A percentile compares a stretch with the other conserved stretches of the same genome.
Conservation (phyloP, 2,329 filamentous ascomycete species). For the Nannizziopsis barbatae region DNA sequence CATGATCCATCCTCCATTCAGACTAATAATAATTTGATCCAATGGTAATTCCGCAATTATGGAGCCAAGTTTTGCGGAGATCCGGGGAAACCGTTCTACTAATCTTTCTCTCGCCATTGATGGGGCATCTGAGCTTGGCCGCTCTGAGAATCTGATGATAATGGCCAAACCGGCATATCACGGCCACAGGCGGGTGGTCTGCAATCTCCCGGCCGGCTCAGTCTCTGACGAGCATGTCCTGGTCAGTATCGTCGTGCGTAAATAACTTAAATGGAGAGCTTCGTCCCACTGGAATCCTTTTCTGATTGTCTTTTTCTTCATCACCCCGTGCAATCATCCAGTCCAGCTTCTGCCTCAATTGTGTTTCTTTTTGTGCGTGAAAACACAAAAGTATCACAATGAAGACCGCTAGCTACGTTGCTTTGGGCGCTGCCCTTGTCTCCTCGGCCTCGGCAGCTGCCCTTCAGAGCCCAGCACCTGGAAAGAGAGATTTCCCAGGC, state of each 20-base stretch:
- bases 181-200: slow-evolving; percentile 8
- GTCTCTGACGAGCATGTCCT: too few relatives aligned
- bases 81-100: slow-evolving; percentile 9
- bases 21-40: slow-evolving; percentile 5
- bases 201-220: neutral
- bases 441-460: slow-evolving; percentile 5
- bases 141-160: neutral
- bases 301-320: slow-evolving; percentile 4
- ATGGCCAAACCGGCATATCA: neutral
- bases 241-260: neutral
- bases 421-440: slow-evolving; percentile 13
- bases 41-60: neutral
- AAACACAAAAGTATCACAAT: slow-evolving; percentile 6
- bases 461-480: slow-evolving; percentile 1
- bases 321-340: slow-evolving; percentile 7
- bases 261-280: slow-evolving; percentile 5
- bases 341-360: slow-evolving; percentile 1
- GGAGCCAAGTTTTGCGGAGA: slow-evolving; percentile 7
- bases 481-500: neutral
- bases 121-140: neutral
- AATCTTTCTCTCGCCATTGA: too few relatives aligned
- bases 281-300: neutral
- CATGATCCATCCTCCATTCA: slow-evolving; percentile 4
- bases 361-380: neutral
- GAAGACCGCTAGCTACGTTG: slow-evolving; percentile 11